Conservation (phyloP, 768 basidiomycete species). For the Rhizopogon vulgaris region DNA sequence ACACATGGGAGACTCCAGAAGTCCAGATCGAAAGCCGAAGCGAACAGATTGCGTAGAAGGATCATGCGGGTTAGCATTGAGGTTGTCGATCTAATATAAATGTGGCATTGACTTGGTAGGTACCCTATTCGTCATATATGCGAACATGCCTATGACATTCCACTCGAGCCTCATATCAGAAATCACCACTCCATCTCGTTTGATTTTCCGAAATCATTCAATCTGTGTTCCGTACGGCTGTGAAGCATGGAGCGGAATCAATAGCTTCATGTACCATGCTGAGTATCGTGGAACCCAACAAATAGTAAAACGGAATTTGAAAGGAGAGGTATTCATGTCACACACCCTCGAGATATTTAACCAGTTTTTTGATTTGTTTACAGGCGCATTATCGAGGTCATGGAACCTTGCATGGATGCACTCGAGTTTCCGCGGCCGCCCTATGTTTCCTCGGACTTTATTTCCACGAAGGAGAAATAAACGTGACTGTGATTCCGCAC, state of each 20-base stretch:
- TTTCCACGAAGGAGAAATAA: not conserved
- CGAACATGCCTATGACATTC: not conserved
- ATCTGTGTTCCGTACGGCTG: not conserved
- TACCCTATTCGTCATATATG: not conserved
- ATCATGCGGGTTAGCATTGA: too few relatives aligned
- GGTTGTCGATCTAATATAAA: not conserved
- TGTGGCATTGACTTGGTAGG: too few relatives aligned
- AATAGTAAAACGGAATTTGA: not conserved
- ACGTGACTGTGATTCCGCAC: not conserved
- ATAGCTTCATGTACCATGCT: too few relatives aligned
- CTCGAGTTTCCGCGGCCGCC: not conserved
- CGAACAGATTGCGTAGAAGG: conserved; percentile 6
- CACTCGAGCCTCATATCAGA: not conserved
- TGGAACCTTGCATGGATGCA: not conserved
- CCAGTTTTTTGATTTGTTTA: not conserved
- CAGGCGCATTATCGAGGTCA: too few relatives aligned
- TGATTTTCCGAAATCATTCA: not conserved
- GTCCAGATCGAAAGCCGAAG: conserved; percentile 10
- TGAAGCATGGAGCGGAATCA: too few relatives aligned
- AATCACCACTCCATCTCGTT: not conserved
- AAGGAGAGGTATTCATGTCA: too few relatives aligned
- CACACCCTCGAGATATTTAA: not conserved
- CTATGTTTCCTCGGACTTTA: not conserved
- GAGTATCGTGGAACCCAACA: not conserved
- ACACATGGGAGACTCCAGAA: too few relatives aligned